Conservation (phyloP, 306 rosid species). For the Malus orientalis region DNA sequence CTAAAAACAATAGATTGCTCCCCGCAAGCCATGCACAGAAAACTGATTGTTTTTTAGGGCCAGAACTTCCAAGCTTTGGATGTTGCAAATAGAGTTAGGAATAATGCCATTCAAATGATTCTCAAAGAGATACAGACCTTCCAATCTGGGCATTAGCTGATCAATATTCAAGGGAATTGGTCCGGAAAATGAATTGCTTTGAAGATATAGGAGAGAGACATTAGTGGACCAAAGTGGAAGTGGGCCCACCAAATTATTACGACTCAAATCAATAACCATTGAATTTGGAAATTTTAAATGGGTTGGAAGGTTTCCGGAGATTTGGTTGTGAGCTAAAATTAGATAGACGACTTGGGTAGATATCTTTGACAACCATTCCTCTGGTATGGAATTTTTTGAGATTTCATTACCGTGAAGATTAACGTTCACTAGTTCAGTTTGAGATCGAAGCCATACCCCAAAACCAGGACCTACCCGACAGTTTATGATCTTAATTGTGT, state of each 20-base stretch:
- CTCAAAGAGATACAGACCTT: background rate
- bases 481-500: fast-evolving
- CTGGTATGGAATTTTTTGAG: background rate
- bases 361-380: background rate
- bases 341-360: background rate
- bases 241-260: background rate
- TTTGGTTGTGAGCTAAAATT: background rate
- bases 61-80: background rate
- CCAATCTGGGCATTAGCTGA: background rate
- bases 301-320: background rate
- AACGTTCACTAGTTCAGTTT: background rate
- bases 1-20: background rate
- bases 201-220: background rate
- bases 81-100: too few relatives aligned
- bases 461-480: background rate
- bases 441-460: background rate
- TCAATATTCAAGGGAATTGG: background rate
- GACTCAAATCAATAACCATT: background rate
- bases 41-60: background rate
- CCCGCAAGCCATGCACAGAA: background rate
- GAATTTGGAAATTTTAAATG: background rate
- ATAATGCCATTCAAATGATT: background rate
- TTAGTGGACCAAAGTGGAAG: background rate
- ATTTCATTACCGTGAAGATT: background rate
- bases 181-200: background rate